Base-by-base conservation (phyloP, 257 asterid genomes). In the Fraxinus cuspidata region DNA sequence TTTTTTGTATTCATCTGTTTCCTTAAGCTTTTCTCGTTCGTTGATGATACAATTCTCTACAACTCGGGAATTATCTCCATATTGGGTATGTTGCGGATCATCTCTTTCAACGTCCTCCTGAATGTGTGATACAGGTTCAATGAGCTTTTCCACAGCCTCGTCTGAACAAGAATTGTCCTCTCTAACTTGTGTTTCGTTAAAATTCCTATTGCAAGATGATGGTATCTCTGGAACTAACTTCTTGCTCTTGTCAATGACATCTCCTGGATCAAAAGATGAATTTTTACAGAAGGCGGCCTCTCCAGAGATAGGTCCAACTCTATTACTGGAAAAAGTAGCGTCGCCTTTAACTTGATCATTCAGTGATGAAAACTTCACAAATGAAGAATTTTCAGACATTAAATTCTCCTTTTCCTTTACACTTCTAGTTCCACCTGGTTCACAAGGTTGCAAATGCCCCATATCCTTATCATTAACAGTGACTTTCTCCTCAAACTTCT, bases 1-100 rank as follows among this genome's bases (percentile, higher is more conserved):
- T 72, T 82, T 90, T 84, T 87, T 90, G 82, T 90, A 95, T 78
- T 89, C 98, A 66, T 90, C 96, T 2, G 99, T 95, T 83, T 95
- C 98, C 91, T 95, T 95, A 25, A 84, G 86, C 81, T 84, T 90
- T 78, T 95, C 99, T 38, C 94, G 91, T 25, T 84, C 92, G 73
- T 49, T 79, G 69, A 86, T 77, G 29, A 91, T 65, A 72, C 80
- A 79, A 70, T 81, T 80, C 81, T 72, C 85, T 12, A 2, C 77
- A 73, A 51, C 74, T 63, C 53, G 74, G 34, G 44, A 47, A 28
- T 51, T 29, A 49, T 75, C 82, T 70, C 69, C 77, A 35, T 40
- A 75, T 74, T 79, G 70, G 47, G 66, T 70, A 37, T 71, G 79
- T 73, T 67, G 69, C 18, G n/a, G 65, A 38, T 68, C 86, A 78